Evolutionary conservation across 164 flowering plant species (phyloP).

Genomic region (Macadamia tetraphylla): DNA sequence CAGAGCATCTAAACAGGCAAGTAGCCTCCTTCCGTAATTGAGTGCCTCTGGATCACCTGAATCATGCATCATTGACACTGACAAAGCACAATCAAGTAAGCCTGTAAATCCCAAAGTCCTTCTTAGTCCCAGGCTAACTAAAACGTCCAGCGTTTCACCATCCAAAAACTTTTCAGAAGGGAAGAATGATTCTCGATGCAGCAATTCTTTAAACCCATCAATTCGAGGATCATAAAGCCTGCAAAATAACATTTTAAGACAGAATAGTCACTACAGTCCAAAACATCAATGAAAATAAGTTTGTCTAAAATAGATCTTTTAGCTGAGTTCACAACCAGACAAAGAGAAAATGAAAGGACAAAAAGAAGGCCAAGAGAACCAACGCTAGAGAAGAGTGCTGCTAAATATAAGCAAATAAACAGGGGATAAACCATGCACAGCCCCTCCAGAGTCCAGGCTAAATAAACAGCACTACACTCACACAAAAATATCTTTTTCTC

Average conservation of each 20-base stretch:
- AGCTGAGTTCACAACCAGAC: no score
- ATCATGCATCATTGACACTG: conserved; percentile 66
- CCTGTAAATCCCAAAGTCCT: conserved; percentile 54
- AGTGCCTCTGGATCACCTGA: conserved; percentile 41
- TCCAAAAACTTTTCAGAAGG: conserved; percentile 67
- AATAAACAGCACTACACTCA: no score
- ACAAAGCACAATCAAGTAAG: conserved; percentile 82
- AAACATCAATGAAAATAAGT: background rate
- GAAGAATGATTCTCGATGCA: conserved; percentile 64
- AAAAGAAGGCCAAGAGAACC: no score
- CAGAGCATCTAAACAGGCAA: conserved; percentile 51
- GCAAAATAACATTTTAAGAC: conserved; percentile 17
- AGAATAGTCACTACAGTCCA: conserved; percentile 3
- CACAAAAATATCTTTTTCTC: no score
- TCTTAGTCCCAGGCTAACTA: conserved; percentile 63
- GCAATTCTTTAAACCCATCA: conserved; percentile 51
- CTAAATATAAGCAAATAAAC: no score
- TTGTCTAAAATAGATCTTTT: no score
- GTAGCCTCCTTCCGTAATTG: conserved; percentile 46
- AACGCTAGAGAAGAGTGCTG: no score
- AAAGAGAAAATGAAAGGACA: no score
- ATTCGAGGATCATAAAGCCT: conserved; percentile 98
- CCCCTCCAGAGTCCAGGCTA: no score
- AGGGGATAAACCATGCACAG: no score
- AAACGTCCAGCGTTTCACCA: conserved; percentile 52